phyloP scores from a whole-genome alignment of 176 grass and related monocot species.

The Musa acuminata region DNA sequence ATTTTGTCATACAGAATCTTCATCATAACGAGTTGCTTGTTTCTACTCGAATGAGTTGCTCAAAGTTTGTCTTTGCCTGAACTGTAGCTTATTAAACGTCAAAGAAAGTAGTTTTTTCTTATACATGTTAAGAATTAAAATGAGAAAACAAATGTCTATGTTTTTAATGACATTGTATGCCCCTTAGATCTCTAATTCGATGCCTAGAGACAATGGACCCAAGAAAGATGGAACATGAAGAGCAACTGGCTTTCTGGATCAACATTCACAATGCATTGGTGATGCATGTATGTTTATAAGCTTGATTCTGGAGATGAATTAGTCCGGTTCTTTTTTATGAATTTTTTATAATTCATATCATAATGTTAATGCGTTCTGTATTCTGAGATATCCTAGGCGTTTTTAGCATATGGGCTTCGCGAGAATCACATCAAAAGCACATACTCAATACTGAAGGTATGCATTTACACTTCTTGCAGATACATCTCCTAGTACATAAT shows the following conservation, averaged over 20 bases:
- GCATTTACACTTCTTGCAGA: background rate
- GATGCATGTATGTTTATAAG: constrained; percentile 32
- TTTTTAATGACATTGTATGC: background rate
- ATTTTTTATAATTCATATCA: background rate
- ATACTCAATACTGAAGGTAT: constrained; percentile 28
- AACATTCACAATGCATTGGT: constrained; percentile 40
- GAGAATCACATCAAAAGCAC: constrained; percentile 33
- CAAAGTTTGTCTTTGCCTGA: background rate
- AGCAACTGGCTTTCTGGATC: constrained; percentile 43
- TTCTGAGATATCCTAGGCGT: constrained; percentile 14
- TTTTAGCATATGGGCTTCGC: constrained; percentile 39
- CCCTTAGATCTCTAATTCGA: constrained; percentile 15
- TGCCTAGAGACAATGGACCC: constrained; percentile 28
- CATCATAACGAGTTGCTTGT: no score
- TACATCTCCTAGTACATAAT: background rate
- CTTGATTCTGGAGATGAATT: background rate
- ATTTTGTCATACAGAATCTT: no score
- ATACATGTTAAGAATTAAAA: background rate
- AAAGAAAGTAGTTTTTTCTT: background rate
- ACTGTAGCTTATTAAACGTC: background rate
- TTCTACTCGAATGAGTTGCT: background rate
- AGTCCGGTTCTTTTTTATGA: background rate
- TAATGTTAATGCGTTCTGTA: background rate
- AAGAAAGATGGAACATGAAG: constrained; percentile 27
- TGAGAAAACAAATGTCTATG: background rate